phyloP scores from a whole-genome alignment of 441 rosid genomes.

The Gossypium lobatum region DNA sequence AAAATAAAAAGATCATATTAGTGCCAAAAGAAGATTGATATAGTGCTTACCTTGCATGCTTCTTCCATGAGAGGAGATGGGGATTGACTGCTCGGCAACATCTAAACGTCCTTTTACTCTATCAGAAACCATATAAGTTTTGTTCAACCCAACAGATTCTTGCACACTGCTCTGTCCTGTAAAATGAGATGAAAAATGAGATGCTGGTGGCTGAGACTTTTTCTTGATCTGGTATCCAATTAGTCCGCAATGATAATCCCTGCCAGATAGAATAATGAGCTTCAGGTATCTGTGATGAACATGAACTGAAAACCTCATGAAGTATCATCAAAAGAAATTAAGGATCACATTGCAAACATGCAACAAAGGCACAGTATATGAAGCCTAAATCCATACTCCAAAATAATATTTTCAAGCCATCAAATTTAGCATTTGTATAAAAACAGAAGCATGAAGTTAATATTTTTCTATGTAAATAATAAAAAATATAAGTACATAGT shows the following conservation, averaged over 20 bases:
- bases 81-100: constrained; percentile 10
- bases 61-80: constrained; percentile 10
- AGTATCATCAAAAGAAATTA: not conserved
- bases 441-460: not conserved
- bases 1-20: constrained; percentile 1
- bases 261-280: constrained; percentile 26
- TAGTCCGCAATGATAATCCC: constrained; percentile 76
- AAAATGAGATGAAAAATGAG: constrained; percentile 25
- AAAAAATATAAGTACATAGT: not conserved
- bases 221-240: constrained; percentile 66
- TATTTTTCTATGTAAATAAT: not conserved
- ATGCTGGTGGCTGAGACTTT: constrained; percentile 34
- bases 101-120: constrained; percentile 31
- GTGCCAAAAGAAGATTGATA: not conserved
- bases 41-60: constrained; percentile 26
- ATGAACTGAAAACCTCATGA: not conserved
- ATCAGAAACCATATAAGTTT: constrained; percentile 19
- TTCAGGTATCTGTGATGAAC: constrained; percentile 16
- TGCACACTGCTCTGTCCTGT: constrained; percentile 20
- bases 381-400: not conserved
- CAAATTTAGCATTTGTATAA: not conserved
- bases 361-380: not conserved
- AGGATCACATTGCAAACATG: not conserved
- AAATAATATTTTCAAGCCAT: not conserved
- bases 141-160: constrained; percentile 30